phyloP scores from a whole-genome alignment of 306 rosid genomes.

The Begonia peltatifolia region DNA sequence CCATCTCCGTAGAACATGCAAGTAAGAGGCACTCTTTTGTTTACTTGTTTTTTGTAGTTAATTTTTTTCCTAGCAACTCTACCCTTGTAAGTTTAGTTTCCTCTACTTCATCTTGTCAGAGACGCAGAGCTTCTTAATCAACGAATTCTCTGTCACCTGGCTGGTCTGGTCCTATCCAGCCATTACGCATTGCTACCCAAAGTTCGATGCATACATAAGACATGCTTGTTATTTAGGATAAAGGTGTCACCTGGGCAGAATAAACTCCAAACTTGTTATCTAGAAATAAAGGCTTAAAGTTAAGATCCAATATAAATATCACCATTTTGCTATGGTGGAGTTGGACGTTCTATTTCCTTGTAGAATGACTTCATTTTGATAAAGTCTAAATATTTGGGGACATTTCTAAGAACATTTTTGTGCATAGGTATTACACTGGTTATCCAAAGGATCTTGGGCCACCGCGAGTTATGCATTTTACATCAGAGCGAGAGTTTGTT shows the following conservation, averaged over 20 bases:
- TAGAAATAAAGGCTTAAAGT: not conserved
- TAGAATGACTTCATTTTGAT: not conserved
- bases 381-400: not conserved
- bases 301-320: not conserved
- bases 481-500: constrained; percentile 83
- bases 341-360: not conserved
- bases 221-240: too few species aligned
- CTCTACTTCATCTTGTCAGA: too few species aligned
- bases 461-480: constrained; percentile 69
- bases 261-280: too few species aligned
- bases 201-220: too few species aligned
- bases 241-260: too few species aligned
- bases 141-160: too few species aligned
- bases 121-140: too few species aligned
- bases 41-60: not conserved
- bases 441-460: constrained; percentile 86
- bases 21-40: constrained; percentile 29
- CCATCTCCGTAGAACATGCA: constrained; percentile 66
- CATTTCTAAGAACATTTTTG: constrained; percentile 1
- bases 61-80: not conserved
- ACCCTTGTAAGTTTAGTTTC: too few species aligned
- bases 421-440: constrained; percentile 63
- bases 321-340: not conserved
- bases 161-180: too few species aligned
- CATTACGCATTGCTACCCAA: too few species aligned